phyloP scores from a whole-genome alignment of 495 filamentous ascomycete species.

The Neurospora tetrasperma region DNA sequence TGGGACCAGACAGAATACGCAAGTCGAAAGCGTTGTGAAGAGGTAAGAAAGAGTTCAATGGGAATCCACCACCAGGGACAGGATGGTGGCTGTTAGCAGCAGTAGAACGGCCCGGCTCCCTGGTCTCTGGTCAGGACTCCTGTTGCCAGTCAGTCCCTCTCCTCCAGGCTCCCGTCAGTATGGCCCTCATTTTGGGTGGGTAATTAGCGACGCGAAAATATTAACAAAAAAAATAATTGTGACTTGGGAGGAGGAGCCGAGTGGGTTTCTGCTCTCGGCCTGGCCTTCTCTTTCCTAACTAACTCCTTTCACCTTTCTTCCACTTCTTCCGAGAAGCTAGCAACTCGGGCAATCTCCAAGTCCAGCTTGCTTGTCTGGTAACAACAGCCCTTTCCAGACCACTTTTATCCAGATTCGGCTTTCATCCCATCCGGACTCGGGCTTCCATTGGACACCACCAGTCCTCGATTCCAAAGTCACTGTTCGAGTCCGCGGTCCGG shows the following conservation, averaged over 20 bases:
- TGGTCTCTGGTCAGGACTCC: not conserved
- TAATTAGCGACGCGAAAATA: conserved; percentile 1
- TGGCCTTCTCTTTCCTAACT: not conserved
- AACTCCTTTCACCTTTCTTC: not conserved
- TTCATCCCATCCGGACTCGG: not conserved
- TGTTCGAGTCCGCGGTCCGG: not conserved
- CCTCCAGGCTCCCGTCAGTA: not conserved
- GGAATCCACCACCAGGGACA: not conserved
- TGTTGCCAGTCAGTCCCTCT: not conserved
- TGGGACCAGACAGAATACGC: not conserved
- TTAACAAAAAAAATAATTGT: not conserved
- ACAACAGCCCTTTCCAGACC: not conserved
- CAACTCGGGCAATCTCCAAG: not conserved
- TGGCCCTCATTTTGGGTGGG: conserved; percentile 1
- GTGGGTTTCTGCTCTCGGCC: not conserved
- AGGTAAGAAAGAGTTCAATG: not conserved
- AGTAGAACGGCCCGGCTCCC: not conserved
- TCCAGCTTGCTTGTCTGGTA: not conserved
- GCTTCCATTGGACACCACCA: not conserved
- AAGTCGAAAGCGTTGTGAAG: not conserved
- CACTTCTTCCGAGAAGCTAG: not conserved
- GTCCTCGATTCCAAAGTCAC: not conserved
- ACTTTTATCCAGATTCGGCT: not conserved
- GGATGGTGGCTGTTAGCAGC: not conserved
- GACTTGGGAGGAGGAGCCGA: not conserved